Evolutionary conservation across 2,329 filamentous ascomycete species (phyloP).

Genomic region (Monosporascus sp.): DNA sequence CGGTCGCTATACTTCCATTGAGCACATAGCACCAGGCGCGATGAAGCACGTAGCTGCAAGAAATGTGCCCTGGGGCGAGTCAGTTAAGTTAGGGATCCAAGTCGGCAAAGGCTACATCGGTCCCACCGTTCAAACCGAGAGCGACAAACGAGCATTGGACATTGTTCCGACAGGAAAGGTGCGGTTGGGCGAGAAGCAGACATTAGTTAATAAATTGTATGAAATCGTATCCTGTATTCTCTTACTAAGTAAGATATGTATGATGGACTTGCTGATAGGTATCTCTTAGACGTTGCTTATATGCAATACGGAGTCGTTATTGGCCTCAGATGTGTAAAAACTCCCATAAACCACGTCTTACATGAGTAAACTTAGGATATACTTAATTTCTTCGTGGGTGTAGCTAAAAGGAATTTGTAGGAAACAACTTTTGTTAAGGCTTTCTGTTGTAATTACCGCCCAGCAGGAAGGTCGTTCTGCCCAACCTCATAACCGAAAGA

Average conservation of each 20-base stretch:
- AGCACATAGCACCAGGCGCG: background rate
- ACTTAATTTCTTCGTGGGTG: background rate
- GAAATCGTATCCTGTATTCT: background rate
- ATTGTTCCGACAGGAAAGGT: slow-evolving; percentile 19
- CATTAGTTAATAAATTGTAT: slow-evolving; percentile 32
- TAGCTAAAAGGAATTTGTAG: slow-evolving; percentile 16
- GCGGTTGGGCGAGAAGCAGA: slow-evolving; percentile 26
- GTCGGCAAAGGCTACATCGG: slow-evolving; percentile 35
- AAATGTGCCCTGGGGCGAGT: slow-evolving; percentile 27
- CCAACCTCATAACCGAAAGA: background rate
- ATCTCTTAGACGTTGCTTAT: slow-evolving; percentile 32
- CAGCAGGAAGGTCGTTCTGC: background rate
- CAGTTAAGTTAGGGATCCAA: slow-evolving; percentile 34
- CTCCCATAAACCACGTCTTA: slow-evolving; percentile 31
- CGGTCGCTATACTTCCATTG: background rate
- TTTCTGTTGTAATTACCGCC: background rate
- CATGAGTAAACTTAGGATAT: slow-evolving; percentile 23
- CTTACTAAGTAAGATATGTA: background rate
- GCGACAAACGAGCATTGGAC: slow-evolving; percentile 8
- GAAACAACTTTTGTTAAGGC: slow-evolving; percentile 25
- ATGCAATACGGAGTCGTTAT: slow-evolving; percentile 23
- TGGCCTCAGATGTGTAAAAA: slow-evolving; percentile 29
- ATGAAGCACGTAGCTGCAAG: slow-evolving; percentile 29
- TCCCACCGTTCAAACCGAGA: slow-evolving; percentile 23
- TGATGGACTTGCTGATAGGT: slow-evolving; percentile 17